Percentiles rank a stretch among this genome's conserved stretches.
These are phyloP conservation scores for Przewalskia tangutica DNA, from an alignment of 257 asterid genomes.

Conservation along the genomic window DNA sequence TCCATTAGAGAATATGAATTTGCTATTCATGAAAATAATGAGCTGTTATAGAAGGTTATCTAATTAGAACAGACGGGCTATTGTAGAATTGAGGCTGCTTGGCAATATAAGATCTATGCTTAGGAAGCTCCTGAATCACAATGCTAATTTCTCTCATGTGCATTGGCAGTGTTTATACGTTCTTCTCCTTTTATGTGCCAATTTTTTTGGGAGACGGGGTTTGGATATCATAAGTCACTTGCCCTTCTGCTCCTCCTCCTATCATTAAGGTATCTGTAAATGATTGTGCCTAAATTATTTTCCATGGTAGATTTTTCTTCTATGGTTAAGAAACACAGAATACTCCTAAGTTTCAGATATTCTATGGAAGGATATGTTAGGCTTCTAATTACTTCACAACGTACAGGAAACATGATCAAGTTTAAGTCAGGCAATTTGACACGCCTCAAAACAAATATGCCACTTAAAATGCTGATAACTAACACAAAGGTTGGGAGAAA, in stretches of 20 bases:
- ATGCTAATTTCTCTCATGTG: neutral
- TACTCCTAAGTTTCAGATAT: neutral
- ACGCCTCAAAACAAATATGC: slow-evolving; percentile 80
- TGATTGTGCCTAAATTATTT: neutral
- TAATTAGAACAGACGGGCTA: neutral
- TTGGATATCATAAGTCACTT: neutral
- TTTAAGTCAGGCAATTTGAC: slow-evolving; percentile 76
- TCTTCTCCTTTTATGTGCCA: neutral
- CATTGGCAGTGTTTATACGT: neutral
- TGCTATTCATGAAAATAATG: neutral
- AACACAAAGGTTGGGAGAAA: slow-evolving; percentile 91
- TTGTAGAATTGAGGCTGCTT: neutral
- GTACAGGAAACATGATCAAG: slow-evolving; percentile 86
- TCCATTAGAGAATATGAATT: neutral
- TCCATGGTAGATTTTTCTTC: neutral
- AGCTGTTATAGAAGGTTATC: neutral
- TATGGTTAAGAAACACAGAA: neutral
- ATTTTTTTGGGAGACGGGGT: neutral
- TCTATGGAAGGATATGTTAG: neutral
- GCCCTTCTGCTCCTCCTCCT: neutral
- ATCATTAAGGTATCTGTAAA: neutral
- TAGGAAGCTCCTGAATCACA: neutral
- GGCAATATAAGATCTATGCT: neutral
- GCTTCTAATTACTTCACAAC: slow-evolving; percentile 4
- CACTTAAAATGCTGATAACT: slow-evolving; percentile 86